Percentiles rank a stretch among this genome's conserved stretches.
Conservation (phyloP, 2,329 filamentous ascomycete species). For the Aureobasidium sp. region DNA sequence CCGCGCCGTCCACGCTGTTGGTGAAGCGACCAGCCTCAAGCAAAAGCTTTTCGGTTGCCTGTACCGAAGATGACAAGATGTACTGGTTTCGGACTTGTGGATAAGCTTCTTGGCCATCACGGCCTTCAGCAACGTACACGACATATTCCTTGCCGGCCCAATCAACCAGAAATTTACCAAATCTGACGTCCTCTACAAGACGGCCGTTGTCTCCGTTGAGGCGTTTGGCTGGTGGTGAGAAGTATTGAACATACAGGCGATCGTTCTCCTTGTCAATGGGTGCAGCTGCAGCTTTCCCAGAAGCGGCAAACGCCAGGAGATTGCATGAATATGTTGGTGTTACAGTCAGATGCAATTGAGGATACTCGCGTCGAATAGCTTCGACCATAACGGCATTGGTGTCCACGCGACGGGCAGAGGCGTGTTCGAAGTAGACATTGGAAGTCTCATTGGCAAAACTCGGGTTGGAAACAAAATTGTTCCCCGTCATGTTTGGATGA, state of each 20-base stretch:
- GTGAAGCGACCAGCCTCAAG: conserved; percentile 47
- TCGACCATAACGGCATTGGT: conserved; percentile 36
- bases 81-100: conserved; percentile 32
- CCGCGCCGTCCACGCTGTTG: conserved; percentile 50
- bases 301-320: conserved; percentile 34
- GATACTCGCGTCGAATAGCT: conserved; percentile 37
- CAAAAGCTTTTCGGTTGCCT: conserved; percentile 42
- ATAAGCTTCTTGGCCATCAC: conserved; percentile 29
- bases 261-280: conserved; percentile 33
- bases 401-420: conserved; percentile 33
- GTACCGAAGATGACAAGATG: conserved; percentile 30
- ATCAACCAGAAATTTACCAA: conserved; percentile 38
- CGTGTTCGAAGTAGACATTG: conserved; percentile 35
- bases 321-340: conserved; percentile 26
- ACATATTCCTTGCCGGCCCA: conserved; percentile 37
- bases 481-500: not conserved
- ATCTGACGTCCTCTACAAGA: conserved; percentile 30
- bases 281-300: conserved; percentile 32
- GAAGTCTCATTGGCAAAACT: conserved; percentile 26
- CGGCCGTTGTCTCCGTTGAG: conserved; percentile 29
- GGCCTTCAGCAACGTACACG: conserved; percentile 32
- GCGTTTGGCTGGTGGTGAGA: conserved; percentile 30
- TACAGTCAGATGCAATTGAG: conserved; percentile 35
- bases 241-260: conserved; percentile 31
- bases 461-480: not conserved